Conservation (phyloP, 768 basidiomycete species). For the Panus rudis region DNA sequence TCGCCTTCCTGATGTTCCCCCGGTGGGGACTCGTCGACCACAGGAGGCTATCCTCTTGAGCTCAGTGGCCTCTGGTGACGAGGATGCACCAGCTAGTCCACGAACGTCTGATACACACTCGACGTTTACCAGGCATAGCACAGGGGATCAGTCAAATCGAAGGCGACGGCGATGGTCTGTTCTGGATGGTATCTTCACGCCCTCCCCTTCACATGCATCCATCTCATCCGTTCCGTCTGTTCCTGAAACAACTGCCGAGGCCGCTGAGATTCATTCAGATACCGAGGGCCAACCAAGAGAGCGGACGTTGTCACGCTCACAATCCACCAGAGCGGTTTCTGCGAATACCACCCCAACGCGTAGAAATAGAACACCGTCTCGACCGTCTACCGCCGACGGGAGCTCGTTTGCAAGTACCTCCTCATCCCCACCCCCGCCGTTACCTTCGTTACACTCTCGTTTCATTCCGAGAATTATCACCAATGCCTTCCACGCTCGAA, state of each 20-base stretch:
- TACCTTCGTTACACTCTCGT: slow-evolving; percentile 39
- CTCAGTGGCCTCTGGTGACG: slow-evolving; percentile 32
- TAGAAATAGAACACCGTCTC: slow-evolving; percentile 10
- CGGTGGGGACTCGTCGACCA: slow-evolving; percentile 53
- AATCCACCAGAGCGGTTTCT: slow-evolving; percentile 12
- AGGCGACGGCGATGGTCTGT: slow-evolving; percentile 70
- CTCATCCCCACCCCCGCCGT: slow-evolving; percentile 24
- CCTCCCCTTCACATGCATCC: slow-evolving; percentile 17
- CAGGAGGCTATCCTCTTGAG: slow-evolving; percentile 64
- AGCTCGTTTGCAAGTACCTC: background rate
- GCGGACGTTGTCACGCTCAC: slow-evolving; percentile 14
- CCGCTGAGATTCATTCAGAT: too few relatives aligned
- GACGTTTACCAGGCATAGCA: slow-evolving; percentile 19
- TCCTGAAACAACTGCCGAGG: slow-evolving; percentile 8
- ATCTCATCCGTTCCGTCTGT: slow-evolving; percentile 15
- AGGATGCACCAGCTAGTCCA: slow-evolving; percentile 37
- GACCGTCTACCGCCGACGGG: slow-evolving; percentile 31
- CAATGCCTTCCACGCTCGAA: slow-evolving; percentile 52
- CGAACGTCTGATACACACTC: slow-evolving; percentile 37
- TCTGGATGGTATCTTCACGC: slow-evolving; percentile 40
- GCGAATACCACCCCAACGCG: slow-evolving; percentile 8
- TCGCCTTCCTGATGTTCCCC: slow-evolving; percentile 67
- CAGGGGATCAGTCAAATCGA: slow-evolving; percentile 28
- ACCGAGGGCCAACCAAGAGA: slow-evolving; percentile 4
- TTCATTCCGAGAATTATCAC: slow-evolving; percentile 68